Evolutionary conservation across 306 rosid genomes (phyloP), one percentile per base, ranked within the genome.

Genomic region (Hippophae rhamnoides): DNA sequence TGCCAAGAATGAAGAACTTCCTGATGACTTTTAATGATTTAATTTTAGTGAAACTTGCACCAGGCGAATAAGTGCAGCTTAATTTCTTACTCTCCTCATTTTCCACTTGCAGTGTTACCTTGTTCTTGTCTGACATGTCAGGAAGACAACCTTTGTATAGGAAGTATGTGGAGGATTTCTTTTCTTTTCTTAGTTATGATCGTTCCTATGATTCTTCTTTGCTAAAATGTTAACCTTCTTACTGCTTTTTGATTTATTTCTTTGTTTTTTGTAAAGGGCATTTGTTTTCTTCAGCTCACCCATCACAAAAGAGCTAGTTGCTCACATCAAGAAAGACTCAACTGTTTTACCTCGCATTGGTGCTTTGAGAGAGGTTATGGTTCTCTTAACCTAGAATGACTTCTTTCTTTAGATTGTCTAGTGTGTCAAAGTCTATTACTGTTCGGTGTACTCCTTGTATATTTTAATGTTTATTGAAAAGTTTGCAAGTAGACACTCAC

Each of bases 241-340:
- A 56, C 62, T 63, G 62, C 56, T 51, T 65, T 65, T 71, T 38
- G 62, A 62, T 53, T 55, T 62, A 49, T 57, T 48, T 69, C 53
- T 56, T 64, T 62, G 66, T 52, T 70, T 64, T 76, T 67, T 53
- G 68, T 86, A 81, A 65, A 92, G 96, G 89, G 95, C 96, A 54
- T 87, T 92, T 81, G 87, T 92, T 70, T 92, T 92, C 87, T 88
- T 92, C 76, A 87, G 96, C 71, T 92, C 98, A 46, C 79, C 93
- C 64, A 55, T 87, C 73, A 56, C 98, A 60, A 81, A 54, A 73
- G 96, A 87, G 54, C 67, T 87, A 56, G 86, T 87, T 59, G 69
- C 63, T 74, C 83, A 79, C 14, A 87, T 87, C 51, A 92, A 85
- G 83, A 85, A 79, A 75, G 96, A 92, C 74, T 9, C 66, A 1